Percentiles rank a stretch among this genome's conserved stretches.
Conservation (phyloP, 2,329 filamentous ascomycete genomes). For the Emergomyces pasteurianus region DNA sequence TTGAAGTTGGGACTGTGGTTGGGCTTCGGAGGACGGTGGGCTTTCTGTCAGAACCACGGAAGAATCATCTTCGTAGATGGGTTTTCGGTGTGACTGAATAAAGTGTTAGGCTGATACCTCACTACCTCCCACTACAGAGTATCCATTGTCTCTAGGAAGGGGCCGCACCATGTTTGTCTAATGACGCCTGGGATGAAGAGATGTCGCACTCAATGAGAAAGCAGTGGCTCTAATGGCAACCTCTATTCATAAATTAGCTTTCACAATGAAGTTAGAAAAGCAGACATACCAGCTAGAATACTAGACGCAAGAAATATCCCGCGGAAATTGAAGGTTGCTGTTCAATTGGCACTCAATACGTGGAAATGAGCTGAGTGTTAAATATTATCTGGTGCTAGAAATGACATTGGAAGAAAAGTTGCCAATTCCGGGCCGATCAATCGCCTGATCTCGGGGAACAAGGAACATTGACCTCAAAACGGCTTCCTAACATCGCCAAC, state of each 20-base stretch:
- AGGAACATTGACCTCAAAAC: neutral
- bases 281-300: constrained; percentile 28
- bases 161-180: constrained; percentile 21
- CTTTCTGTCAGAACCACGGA: neutral
- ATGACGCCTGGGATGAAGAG: constrained; percentile 28
- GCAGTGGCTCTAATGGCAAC: constrained; percentile 30
- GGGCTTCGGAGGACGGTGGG: neutral
- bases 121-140: neutral
- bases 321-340: constrained; percentile 15
- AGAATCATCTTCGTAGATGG: constrained; percentile 13
- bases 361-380: constrained; percentile 12
- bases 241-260: constrained; percentile 16
- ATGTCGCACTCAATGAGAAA: constrained; percentile 28
- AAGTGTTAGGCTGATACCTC: constrained; percentile 1
- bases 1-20: constrained; percentile 5
- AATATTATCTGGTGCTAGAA: neutral
- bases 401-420: neutral
- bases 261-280: neutral
- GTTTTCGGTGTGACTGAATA: constrained; percentile 9
- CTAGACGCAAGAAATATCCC: constrained; percentile 30
- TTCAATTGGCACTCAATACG: constrained; percentile 16
- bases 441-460: neutral
- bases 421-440: neutral
- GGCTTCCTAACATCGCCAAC: neutral
- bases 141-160: neutral